A percentile compares a stretch with the other conserved stretches of the same genome.
These are phyloP conservation scores for Microdochium paspali DNA, from an alignment of 2,329 filamentous ascomycete genomes.

Conservation along the genomic window DNA sequence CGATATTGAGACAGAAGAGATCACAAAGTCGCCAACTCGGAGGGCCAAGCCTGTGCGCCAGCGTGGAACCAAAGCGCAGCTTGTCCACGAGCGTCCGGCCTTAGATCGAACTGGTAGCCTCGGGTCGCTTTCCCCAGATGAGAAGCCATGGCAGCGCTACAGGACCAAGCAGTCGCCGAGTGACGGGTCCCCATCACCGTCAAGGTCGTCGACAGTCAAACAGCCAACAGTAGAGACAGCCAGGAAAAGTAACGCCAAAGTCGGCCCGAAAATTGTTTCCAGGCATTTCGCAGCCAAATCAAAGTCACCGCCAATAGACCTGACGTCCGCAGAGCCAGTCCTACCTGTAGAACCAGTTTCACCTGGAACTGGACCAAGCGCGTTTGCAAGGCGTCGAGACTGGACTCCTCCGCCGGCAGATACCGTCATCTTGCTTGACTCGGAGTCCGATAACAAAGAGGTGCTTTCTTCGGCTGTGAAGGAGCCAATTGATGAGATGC, in stretches of 20 bases:
- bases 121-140: constrained; percentile 12
- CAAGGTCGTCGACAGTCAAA: neutral
- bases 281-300: constrained; percentile 10
- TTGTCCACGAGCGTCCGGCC: constrained; percentile 2
- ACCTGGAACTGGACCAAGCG: constrained; percentile 25
- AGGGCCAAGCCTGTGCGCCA: constrained; percentile 7
- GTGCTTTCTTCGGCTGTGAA: constrained; percentile 14
- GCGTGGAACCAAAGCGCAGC: constrained; percentile 6
- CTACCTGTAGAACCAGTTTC: neutral
- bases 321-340: neutral
- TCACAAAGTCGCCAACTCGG: constrained; percentile 12
- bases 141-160: constrained; percentile 27
- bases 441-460: constrained; percentile 20
- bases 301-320: neutral
- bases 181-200: neutral
- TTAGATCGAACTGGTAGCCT: constrained; percentile 1
- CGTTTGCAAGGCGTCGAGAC: constrained; percentile 44
- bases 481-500: constrained; percentile 1
- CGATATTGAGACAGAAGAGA: constrained; percentile 17
- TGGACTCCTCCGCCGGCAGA: constrained; percentile 59
- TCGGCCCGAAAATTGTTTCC: constrained; percentile 17
- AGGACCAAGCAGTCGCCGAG: constrained; percentile 5
- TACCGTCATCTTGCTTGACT: constrained; percentile 14
- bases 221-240: neutral
- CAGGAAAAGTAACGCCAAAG: neutral